Base-by-base conservation (phyloP, 1,139 yeast genomes). In the Geotrichum histeridarum region DNA sequence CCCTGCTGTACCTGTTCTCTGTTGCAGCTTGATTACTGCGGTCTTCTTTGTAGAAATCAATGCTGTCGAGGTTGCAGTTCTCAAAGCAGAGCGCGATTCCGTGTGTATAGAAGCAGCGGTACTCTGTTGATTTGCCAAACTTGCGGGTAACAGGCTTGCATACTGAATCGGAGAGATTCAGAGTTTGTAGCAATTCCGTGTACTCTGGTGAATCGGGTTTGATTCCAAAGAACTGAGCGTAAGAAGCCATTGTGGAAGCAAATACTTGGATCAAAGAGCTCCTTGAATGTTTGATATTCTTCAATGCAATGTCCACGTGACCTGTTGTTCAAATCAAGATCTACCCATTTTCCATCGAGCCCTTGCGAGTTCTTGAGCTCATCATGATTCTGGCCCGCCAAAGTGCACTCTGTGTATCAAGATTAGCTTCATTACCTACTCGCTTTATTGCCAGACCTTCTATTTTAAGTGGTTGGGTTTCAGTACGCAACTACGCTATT, bases 31-130 rank as follows among this genome's bases (percentile, higher is more conserved):
- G 11, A 17, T 31, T 15, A 18, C 32, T 32, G 17, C 45, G 37
- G n/a, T 51, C 48, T 30, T 51, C 48, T 39, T 61, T 61, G 53
- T 65, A 65, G 43, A 63, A 63, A 32, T 65, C 68, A 11, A 65
- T 56, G 22, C 64, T 57, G 31, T 64, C 67, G 8, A 63, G 37
- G 7, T 6, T 27, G 14, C 44, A 39, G n/a, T 44, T 39, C 17
- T 44, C 56, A 30, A 61, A 56, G 31, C 60, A 54, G 1, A 65
- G 30, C 7, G 67, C 65, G 1, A 64, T 44, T 1, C 68, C 68
- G 4, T 51, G 42, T 5, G 48, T 38, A 43, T 60, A 63, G 48
- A 57, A 65, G 45, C 67, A 65, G 38, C 57, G 55, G 47, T 64
- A 65, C 18, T 48, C 54, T 4, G 55, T 48, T 9, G 49, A 43